phyloP scores from a whole-genome alignment of 768 basidiomycete genomes.

The Russula sp. region DNA sequence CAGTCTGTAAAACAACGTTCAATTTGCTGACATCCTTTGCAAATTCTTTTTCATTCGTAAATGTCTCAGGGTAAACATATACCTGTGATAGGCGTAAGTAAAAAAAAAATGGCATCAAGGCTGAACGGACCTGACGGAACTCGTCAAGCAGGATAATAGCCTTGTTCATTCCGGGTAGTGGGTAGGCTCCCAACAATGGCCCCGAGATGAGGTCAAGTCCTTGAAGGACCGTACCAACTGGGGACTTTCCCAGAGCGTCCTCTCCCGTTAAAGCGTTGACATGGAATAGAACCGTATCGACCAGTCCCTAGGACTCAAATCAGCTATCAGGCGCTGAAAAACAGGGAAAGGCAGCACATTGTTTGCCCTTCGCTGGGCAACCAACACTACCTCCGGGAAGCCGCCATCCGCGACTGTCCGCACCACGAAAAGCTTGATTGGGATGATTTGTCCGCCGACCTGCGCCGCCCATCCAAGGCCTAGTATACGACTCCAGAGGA shows the following conservation, averaged over 20 bases:
- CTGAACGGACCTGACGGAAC: constrained; percentile 54
- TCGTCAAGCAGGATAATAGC: constrained; percentile 66
- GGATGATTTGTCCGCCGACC: constrained; percentile 48
- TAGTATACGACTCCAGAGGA: constrained; percentile 75
- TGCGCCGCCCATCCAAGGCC: constrained; percentile 61
- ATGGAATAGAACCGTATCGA: constrained; percentile 71
- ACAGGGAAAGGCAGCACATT: constrained; percentile 38
- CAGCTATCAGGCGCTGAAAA: not conserved
- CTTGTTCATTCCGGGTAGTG: constrained; percentile 38
- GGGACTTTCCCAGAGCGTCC: constrained; percentile 35
- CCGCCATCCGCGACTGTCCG: constrained; percentile 40
- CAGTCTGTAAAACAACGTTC: constrained; percentile 50
- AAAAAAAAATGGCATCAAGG: not conserved
- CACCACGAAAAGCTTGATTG: constrained; percentile 53
- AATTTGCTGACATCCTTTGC: constrained; percentile 37
- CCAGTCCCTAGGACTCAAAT: constrained; percentile 37
- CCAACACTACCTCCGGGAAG: constrained; percentile 50
- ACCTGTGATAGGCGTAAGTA: constrained; percentile 33
- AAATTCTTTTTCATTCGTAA: constrained; percentile 38
- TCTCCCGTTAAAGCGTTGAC: constrained; percentile 74
- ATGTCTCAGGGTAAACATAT: constrained; percentile 60
- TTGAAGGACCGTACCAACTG: constrained; percentile 37
- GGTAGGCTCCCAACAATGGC: constrained; percentile 49
- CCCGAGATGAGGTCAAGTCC: constrained; percentile 58
- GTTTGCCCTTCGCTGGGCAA: constrained; percentile 52